Conservation (phyloP, 164 flowering plant genomes). For the Chimonanthus salicifolius region DNA sequence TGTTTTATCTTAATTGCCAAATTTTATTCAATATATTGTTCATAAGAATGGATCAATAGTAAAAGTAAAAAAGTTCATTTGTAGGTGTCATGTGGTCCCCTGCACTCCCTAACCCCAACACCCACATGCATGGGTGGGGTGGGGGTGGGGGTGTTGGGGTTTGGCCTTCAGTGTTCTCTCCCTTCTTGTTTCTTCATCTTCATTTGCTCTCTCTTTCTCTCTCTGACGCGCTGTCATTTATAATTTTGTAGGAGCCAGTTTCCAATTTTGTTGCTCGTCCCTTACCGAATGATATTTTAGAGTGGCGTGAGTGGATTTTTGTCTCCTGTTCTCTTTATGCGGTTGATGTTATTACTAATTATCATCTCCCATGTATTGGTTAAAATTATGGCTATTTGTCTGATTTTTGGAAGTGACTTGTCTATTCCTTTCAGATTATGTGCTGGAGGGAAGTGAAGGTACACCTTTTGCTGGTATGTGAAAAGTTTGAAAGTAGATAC, state of each 20-base stretch:
- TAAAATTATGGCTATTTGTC: not conserved
- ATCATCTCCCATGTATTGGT: not conserved
- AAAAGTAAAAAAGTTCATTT: too few relatives aligned
- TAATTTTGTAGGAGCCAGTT: conserved; percentile 78
- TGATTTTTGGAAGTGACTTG: not conserved
- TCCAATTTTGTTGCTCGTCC: conserved; percentile 90
- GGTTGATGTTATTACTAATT: too few relatives aligned
- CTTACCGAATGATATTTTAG: conserved; percentile 85
- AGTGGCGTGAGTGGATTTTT: conserved; percentile 82
- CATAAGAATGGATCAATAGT: too few relatives aligned
- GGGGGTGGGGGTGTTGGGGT: not conserved
- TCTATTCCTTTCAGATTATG: conserved; percentile 59
- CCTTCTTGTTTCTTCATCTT: not conserved
- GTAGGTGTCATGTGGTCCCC: too few relatives aligned
- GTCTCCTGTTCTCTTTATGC: not conserved
- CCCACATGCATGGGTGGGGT: too few relatives aligned
- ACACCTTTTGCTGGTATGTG: conserved; percentile 84
- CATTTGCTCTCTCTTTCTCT: not conserved
- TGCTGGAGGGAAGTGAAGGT: conserved; percentile 93
- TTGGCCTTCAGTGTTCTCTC: not conserved
- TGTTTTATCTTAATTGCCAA: too few relatives aligned
- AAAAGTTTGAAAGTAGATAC: not conserved
- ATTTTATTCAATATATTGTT: too few relatives aligned
- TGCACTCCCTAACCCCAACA: too few relatives aligned
- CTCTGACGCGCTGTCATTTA: conserved; percentile 1